Base-by-base conservation (phyloP, 1,284 basidiomycete species). In the Trichosporon faecale region DNA sequence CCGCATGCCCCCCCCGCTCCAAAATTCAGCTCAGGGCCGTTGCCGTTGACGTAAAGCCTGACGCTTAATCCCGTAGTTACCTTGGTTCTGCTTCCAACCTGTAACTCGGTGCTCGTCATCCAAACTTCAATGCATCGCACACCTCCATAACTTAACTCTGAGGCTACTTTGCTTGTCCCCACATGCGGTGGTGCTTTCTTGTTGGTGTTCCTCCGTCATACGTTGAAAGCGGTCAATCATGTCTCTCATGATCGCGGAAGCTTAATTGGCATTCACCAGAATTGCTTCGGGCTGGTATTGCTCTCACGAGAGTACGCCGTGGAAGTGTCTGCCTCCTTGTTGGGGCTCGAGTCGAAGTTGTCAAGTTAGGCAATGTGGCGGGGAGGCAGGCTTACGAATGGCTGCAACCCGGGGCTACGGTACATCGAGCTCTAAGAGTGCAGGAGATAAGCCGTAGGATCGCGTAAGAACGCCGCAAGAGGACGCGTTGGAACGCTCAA, bases 31-130 rank as follows among this genome's bases (percentile, higher is more conserved):
- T 52, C 49, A 52, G 49, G 49, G 49, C 23, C 49, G 49, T 52
- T 52, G 49, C 49, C 49, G 49, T 52, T 52, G n/a, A 52, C 49
- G 49, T 25, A 52, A 52, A 52, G 49, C 49, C 25, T 52, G 49
- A 25, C 21, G 21, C 21, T 52, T 52, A 23, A 21, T 8, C 49
- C n/a, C 49, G 18, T 52, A 52, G 49, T 25, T 52, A 52, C 49
- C 49, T 52, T 52, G 21, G 21, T 52, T 52, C 49, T 52, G 49
- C 49, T 25, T 52, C 49, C 23, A 11, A 3, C 49, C 11, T n/a
- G 40, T n/a, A 37, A 12, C 11, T n/a, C 12, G 5, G 6, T 44
- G 40, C 40, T n/a, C 40, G 35, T 37, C 40, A n/a, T 44, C 40
- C 40, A 44, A 18, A 18, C 40, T n/a, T n/a, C 18, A n/a, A 44